phyloP scores from a whole-genome alignment of 2,329 filamentous ascomycete species.

The Hirsutella rhossiliensis region DNA sequence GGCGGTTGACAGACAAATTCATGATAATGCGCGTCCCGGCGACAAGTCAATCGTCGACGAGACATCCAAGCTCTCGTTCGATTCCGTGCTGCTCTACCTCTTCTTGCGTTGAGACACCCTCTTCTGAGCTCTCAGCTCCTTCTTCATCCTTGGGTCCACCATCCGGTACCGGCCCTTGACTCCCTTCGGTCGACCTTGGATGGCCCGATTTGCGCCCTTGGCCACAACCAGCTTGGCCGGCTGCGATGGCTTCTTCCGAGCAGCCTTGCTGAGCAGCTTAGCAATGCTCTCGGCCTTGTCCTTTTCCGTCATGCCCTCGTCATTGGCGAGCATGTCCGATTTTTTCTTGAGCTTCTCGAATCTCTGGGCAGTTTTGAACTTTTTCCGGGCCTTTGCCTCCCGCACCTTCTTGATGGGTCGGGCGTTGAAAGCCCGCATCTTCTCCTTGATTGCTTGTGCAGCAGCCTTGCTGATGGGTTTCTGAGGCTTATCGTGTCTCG shows the following conservation, averaged over 20 bases:
- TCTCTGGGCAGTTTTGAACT: slow-evolving; percentile 81
- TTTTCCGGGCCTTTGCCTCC: slow-evolving; percentile 93
- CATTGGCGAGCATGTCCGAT: slow-evolving; percentile 76
- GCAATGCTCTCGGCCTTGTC: slow-evolving; percentile 84
- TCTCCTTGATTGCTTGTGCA: slow-evolving; percentile 86
- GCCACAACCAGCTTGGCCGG: slow-evolving; percentile 85
- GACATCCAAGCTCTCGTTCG: background rate
- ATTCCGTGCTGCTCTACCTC: background rate
- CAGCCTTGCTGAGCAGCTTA: slow-evolving; percentile 69
- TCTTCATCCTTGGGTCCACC: slow-evolving; percentile 91
- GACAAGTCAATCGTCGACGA: background rate
- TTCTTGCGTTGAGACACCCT: slow-evolving; percentile 57
- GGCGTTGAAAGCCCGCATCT: slow-evolving; percentile 82
- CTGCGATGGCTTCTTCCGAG: slow-evolving; percentile 75
- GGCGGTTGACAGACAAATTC: background rate
- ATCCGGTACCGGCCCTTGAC: slow-evolving; percentile 97
- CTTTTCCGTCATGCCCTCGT: slow-evolving; percentile 88
- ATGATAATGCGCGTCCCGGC: background rate
- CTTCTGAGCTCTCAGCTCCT: slow-evolving; percentile 85
- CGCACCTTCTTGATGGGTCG: slow-evolving; percentile 98
- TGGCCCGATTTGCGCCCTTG: slow-evolving; percentile 68
- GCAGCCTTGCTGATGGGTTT: slow-evolving; percentile 88
- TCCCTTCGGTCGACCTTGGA: slow-evolving; percentile 76
- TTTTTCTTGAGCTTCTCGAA: slow-evolving; percentile 97
- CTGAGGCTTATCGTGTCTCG: slow-evolving; percentile 67